Percentiles rank a stretch among this genome's conserved stretches.
phyloP scores from a whole-genome alignment of 1,139 yeast genomes.

The Suhomyces bolitotheri region DNA sequence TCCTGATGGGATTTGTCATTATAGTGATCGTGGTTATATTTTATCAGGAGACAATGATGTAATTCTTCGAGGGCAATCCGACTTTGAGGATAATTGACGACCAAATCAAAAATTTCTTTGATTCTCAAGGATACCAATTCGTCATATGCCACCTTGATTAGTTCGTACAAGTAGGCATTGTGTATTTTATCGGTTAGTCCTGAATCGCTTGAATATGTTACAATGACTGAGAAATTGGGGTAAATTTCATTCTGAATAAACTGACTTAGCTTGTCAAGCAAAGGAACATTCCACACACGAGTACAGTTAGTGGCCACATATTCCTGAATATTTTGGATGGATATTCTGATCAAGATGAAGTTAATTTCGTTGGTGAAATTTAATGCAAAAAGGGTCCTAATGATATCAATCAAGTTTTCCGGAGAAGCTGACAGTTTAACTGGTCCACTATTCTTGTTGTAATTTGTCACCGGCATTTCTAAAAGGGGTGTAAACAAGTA shows the following conservation, averaged over 20 bases:
- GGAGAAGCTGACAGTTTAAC: constrained; percentile 1
- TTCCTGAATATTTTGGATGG: constrained; percentile 40
- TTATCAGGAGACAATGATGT: constrained; percentile 44
- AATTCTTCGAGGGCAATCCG: constrained; percentile 64
- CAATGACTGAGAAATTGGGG: constrained; percentile 36
- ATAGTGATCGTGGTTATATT: constrained; percentile 19
- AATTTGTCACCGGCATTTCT: not conserved
- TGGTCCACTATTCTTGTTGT: constrained; percentile 1
- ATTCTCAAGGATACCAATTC: constrained; percentile 55
- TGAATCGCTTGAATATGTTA: constrained; percentile 21
- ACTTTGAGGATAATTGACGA: constrained; percentile 60
- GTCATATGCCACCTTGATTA: constrained; percentile 42
- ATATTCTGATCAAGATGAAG: constrained; percentile 40
- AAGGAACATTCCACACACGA: constrained; percentile 43
- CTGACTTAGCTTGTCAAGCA: constrained; percentile 35
- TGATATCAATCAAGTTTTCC: constrained; percentile 14
- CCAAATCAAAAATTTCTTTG: constrained; percentile 64
- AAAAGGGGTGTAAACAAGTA: constrained; percentile 9
- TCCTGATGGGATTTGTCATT: constrained; percentile 8
- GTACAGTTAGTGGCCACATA: constrained; percentile 39
- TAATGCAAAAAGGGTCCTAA: constrained; percentile 25
- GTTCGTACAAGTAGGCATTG: constrained; percentile 26
- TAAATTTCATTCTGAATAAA: constrained; percentile 43
- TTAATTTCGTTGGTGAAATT: constrained; percentile 37
- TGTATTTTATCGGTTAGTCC: constrained; percentile 17